These are phyloP conservation scores for Entomortierella chlamydospora DNA, from an alignment of 192 early-diverging fungal species.

Conservation along the genomic window DNA sequence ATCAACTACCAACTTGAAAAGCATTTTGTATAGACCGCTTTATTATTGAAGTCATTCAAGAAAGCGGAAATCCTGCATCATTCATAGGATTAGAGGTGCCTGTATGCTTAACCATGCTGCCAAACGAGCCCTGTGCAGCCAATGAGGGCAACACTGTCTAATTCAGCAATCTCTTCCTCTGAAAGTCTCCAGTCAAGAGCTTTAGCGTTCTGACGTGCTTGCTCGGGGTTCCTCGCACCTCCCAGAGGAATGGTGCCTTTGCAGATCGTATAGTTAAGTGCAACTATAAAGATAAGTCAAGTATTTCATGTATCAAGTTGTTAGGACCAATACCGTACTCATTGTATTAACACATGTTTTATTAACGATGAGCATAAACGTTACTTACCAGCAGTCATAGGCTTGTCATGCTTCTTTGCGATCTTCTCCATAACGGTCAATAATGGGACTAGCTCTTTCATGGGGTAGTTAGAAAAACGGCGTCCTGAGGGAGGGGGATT, in stretches of 20 bases:
- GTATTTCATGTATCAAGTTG: neutral
- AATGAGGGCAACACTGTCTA: slow-evolving; percentile 52
- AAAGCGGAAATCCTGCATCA: too few relatives aligned
- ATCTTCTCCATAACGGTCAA: slow-evolving; percentile 39
- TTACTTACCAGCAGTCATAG: slow-evolving; percentile 44
- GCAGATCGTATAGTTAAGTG: slow-evolving; percentile 61
- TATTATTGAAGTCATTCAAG: too few relatives aligned
- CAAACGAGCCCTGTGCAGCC: slow-evolving; percentile 51
- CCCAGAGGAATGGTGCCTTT: slow-evolving; percentile 62
- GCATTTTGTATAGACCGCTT: too few relatives aligned
- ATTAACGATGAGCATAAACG: neutral
- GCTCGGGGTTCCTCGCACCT: slow-evolving; percentile 58
- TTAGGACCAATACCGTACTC: neutral
- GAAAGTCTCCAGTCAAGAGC: slow-evolving; percentile 58
- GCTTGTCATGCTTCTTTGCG: slow-evolving; percentile 34
- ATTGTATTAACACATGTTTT: neutral
- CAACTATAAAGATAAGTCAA: slow-evolving; percentile 23
- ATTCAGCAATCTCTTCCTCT: slow-evolving; percentile 52
- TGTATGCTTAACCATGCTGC: slow-evolving; percentile 61
- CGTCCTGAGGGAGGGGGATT: slow-evolving; percentile 45
- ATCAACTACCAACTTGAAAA: too few relatives aligned
- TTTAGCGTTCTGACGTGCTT: slow-evolving; percentile 57
- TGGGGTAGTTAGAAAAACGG: slow-evolving; percentile 42
- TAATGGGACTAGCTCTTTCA: slow-evolving; percentile 34
- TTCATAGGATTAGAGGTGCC: too few relatives aligned